phyloP scores from a whole-genome alignment of 2,329 filamentous ascomycete species.

The Cladophialophora yegresii region DNA sequence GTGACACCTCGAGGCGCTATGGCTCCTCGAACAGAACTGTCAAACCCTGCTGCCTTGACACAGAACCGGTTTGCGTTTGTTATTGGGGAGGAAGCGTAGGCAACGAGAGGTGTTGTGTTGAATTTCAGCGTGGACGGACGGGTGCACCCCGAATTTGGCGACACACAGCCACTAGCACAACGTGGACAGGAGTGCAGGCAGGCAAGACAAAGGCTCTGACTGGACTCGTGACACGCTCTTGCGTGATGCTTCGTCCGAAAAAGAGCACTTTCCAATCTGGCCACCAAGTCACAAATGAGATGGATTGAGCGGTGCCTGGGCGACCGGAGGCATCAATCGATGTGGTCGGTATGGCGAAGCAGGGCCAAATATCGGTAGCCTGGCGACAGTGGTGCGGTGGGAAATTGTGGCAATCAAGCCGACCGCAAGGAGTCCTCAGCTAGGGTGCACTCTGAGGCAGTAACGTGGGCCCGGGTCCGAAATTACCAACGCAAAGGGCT shows the following conservation, averaged over 20 bases:
- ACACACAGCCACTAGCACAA: constrained; percentile 29
- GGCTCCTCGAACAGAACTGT: constrained; percentile 18
- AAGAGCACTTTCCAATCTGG: constrained; percentile 26
- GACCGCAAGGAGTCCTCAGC: constrained; percentile 35
- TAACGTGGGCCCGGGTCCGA: constrained; percentile 34
- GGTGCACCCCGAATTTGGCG: constrained; percentile 16
- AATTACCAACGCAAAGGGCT: constrained; percentile 33
- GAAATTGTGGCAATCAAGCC: constrained; percentile 38
- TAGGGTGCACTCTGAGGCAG: constrained; percentile 20
- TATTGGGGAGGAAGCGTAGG: constrained; percentile 9
- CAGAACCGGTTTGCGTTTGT: constrained; percentile 20
- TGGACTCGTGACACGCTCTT: constrained; percentile 26
- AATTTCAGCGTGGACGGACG: constrained; percentile 18
- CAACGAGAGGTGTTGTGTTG: constrained; percentile 26
- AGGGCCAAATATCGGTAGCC: constrained; percentile 32
- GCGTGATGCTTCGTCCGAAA: constrained; percentile 5
- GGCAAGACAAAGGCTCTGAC: constrained; percentile 17
- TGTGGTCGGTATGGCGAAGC: constrained; percentile 30
- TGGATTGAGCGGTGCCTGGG: constrained; percentile 22
- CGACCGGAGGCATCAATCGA: constrained; percentile 21
- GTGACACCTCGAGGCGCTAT: constrained; percentile 20
- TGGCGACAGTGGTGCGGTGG: constrained; percentile 33
- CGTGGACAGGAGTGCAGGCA: constrained; percentile 6
- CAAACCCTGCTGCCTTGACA: constrained; percentile 15
- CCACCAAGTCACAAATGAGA: constrained; percentile 23